A percentile compares a stretch with the other conserved stretches of the same genome.
phyloP scores from a whole-genome alignment of 2,329 filamentous ascomycete genomes.

The Berkeleyomyces rouxiae region DNA sequence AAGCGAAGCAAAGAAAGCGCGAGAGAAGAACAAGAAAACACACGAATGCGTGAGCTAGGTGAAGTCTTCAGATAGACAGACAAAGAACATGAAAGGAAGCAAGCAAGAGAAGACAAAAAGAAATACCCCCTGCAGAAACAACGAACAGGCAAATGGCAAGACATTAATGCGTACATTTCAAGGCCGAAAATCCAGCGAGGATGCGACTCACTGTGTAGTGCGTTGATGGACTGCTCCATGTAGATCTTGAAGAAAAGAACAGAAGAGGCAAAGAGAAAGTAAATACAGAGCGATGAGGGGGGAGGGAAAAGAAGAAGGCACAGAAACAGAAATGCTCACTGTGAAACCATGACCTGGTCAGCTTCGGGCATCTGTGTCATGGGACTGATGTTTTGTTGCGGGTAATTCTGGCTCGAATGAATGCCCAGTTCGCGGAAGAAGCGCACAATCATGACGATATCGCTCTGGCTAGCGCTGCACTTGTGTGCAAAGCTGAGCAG shows the following conservation, averaged over 20 bases:
- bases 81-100: not conserved
- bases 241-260: constrained; percentile 9
- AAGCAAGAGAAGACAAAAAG: not conserved
- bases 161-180: not conserved
- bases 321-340: not conserved
- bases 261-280: constrained; percentile 5
- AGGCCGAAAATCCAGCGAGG: not conserved
- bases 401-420: not conserved
- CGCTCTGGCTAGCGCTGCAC: constrained; percentile 9
- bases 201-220: not conserved
- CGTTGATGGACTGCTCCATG: constrained; percentile 1
- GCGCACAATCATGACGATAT: constrained; percentile 12
- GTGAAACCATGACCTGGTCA: not conserved
- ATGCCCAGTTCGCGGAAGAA: constrained; percentile 14
- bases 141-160: not conserved
- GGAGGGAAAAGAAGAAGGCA: not conserved
- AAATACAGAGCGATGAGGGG: not conserved
- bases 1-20: not conserved
- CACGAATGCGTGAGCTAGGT: not conserved
- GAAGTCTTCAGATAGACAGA: not conserved
- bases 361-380: not conserved
- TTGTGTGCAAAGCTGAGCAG: constrained; percentile 13
- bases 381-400: not conserved
- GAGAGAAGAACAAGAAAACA: not conserved
- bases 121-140: not conserved